These are phyloP conservation scores for Flagelloscypha sp. DNA, from an alignment of 768 basidiomycete species.

Conservation along the genomic window DNA sequence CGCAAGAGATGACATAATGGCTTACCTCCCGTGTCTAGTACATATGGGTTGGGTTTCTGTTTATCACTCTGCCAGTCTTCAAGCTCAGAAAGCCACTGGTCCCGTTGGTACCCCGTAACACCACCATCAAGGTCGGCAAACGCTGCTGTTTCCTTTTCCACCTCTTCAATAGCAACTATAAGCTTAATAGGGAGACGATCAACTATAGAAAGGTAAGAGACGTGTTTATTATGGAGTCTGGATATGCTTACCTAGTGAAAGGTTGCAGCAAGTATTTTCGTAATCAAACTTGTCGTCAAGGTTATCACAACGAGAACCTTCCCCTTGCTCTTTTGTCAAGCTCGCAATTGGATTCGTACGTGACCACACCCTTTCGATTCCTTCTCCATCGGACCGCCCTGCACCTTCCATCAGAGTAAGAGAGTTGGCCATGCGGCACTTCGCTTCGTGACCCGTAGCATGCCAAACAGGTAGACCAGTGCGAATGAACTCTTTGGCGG, in stretches of 20 bases:
- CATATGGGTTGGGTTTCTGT: conserved; percentile 13
- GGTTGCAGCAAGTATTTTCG: conserved; percentile 16
- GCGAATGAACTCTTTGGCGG: conserved; percentile 7
- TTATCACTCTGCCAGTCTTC: conserved; percentile 13
- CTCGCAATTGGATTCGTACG: conserved; percentile 12
- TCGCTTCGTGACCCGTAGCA: conserved; percentile 5
- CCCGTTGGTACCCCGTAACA: too few relatives aligned
- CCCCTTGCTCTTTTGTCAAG: conserved; percentile 22
- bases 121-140: too few relatives aligned
- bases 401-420: conserved; percentile 7
- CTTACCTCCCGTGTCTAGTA: too few relatives aligned
- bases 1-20: too few relatives aligned
- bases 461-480: conserved; percentile 11
- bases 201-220: neutral
- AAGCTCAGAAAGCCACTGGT: too few relatives aligned
- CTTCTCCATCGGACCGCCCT: conserved; percentile 23
- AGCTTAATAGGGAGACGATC: neutral
- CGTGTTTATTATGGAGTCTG: conserved; percentile 1
- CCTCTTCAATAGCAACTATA: too few relatives aligned
- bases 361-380: conserved; percentile 21
- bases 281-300: conserved; percentile 20
- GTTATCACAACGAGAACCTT: conserved; percentile 14
- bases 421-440: conserved; percentile 6
- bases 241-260: neutral
- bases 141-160: too few relatives aligned